phyloP scores from a whole-genome alignment of 805 yeast species.

The Torulaspora gathmanii region DNA sequence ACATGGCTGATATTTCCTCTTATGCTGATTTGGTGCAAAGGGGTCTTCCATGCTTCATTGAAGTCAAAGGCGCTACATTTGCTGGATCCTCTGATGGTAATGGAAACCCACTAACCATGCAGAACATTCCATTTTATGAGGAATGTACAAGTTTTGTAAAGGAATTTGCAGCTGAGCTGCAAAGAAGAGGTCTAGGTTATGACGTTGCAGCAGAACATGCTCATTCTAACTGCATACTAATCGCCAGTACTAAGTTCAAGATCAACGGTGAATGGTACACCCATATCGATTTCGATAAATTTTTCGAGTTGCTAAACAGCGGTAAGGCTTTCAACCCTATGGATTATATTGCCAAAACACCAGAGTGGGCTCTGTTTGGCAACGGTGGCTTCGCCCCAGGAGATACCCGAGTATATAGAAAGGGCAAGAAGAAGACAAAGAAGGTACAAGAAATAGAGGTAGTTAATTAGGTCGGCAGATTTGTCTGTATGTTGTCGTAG shows the following conservation, averaged over 20 bases:
- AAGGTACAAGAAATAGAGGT: not conserved
- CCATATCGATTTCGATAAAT: constrained; percentile 76
- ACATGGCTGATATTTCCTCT: constrained; percentile 71
- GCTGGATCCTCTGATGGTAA: constrained; percentile 84
- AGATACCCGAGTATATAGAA: constrained; percentile 61
- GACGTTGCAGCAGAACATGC: constrained; percentile 94
- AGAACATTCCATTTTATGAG: constrained; percentile 89
- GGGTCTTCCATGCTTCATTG: constrained; percentile 82
- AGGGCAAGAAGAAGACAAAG: constrained; percentile 48
- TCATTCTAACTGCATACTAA: constrained; percentile 84
- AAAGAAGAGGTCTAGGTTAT: constrained; percentile 62
- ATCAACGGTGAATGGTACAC: constrained; percentile 78
- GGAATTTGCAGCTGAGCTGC: constrained; percentile 55
- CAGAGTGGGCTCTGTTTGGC: constrained; percentile 90
- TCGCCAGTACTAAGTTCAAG: constrained; percentile 70
- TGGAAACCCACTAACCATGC: constrained; percentile 90
- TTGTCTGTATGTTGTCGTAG: not conserved
- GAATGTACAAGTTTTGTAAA: constrained; percentile 78
- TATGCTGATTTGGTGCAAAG: constrained; percentile 83
- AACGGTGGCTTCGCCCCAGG: constrained; percentile 89
- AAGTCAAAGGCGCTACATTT: constrained; percentile 91
- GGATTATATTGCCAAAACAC: constrained; percentile 79
- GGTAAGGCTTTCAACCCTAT: constrained; percentile 68
- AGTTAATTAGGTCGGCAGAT: not conserved
- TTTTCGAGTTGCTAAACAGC: constrained; percentile 60